Base-by-base conservation (phyloP, 345 rosid genomes). In the Arabis alpina region DNA sequence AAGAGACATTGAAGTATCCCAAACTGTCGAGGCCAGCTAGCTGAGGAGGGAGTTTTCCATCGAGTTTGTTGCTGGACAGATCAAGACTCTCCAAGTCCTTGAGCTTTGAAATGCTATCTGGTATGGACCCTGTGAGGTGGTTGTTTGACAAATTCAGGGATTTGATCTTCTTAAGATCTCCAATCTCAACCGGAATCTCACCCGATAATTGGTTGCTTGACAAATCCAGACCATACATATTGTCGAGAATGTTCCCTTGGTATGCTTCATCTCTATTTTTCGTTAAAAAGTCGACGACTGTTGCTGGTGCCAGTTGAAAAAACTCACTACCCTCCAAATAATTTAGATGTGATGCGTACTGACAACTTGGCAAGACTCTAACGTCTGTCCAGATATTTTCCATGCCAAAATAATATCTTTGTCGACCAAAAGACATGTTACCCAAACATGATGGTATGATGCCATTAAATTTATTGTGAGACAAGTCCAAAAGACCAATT, bases 11-110 rank as follows among this genome's bases (percentile, higher is more conserved):
- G 54, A 91, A 79, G 76, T 78, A 79, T 41, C 60, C 79, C 76
- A 91, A 75, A 70, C 54, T 52, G 43, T 77, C 56, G 10, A 85
- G 75, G 24, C 50, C 67, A 0, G 91, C 80, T 55, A 91, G 80
- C 53, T 73, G 74, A 12, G 84, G 73, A 5, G 93, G 97, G 49
- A 88, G 83, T 43, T 36, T 37, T 45, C 88, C 93, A 11, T 16
- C 79, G 61, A 91, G 76, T 45, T 74, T 73, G 64, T 91, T 91
- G 28, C 81, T 77, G 24, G 96, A 83, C 30, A 87, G 76, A 77
- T 90, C 75, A 40, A 88, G 71, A 32, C 71, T 36, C 4, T 72
- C 74, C 44, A 90, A 73, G 15, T 78, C 74, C 9, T 75, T 56
- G 9, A 88, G 77, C 66, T 68, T 83, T 5, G 88, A 77, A 60